Evolutionary conservation across 306 rosid genomes (phyloP).

Genomic region (cucumber (Cucumis sativus)): DNA sequence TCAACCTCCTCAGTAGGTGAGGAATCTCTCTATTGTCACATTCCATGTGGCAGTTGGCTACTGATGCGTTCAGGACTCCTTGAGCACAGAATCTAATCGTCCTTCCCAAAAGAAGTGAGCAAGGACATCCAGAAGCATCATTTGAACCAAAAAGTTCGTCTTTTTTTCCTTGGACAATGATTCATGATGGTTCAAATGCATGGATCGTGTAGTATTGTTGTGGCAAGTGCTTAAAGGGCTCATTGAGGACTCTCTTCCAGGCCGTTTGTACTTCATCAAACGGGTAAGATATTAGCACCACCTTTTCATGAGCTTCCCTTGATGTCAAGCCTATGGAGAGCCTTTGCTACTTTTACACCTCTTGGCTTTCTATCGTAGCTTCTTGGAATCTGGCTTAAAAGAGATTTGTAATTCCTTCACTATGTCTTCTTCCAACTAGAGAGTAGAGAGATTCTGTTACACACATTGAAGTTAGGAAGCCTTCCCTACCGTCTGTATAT

Average conservation of each 20-base stretch:
- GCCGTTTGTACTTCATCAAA: too few relatives aligned
- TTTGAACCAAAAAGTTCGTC: not conserved
- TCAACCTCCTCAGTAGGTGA: not conserved
- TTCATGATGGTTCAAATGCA: not conserved
- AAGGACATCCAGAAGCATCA: not conserved
- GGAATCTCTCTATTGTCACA: not conserved
- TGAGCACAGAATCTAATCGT: not conserved
- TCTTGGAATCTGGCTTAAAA: too few relatives aligned
- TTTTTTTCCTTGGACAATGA: not conserved
- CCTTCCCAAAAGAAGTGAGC: not conserved
- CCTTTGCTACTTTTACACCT: too few relatives aligned
- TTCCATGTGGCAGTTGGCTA: not conserved
- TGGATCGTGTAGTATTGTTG: not conserved
- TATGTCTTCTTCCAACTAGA: too few relatives aligned
- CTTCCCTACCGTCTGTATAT: too few relatives aligned
- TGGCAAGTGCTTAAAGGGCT: not conserved
- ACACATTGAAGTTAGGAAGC: too few relatives aligned
- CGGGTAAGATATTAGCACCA: too few relatives aligned
- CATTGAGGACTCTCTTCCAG: not conserved
- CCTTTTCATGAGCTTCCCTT: too few relatives aligned
- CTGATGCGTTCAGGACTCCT: not conserved
- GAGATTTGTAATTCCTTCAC: too few relatives aligned
- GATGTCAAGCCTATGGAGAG: too few relatives aligned
- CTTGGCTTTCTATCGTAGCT: too few relatives aligned
- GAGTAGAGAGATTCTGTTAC: too few relatives aligned